Percentiles rank a stretch among this genome's conserved stretches.
Conservation (phyloP, 2,329 filamentous ascomycete genomes). For the Aspergillus novofumigatus region DNA sequence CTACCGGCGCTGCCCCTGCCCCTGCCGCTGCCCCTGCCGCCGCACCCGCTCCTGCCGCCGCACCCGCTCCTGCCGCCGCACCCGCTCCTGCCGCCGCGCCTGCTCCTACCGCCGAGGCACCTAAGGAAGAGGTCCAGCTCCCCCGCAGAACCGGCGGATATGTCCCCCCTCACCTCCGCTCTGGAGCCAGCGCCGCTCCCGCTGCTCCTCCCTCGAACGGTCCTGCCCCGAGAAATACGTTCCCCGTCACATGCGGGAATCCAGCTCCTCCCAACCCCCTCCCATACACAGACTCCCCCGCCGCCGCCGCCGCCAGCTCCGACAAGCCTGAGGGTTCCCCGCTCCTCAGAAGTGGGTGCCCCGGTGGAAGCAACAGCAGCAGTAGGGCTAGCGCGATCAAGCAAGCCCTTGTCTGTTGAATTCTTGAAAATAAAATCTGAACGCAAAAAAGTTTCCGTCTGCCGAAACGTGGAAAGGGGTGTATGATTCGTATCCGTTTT, state of each 20-base stretch:
- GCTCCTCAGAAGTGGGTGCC: slow-evolving; percentile 33
- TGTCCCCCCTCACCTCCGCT: slow-evolving; percentile 39
- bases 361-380: slow-evolving; percentile 36
- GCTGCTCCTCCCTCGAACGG: slow-evolving; percentile 27
- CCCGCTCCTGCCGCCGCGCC: too few relatives aligned
- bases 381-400: slow-evolving; percentile 27
- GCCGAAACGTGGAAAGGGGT: slow-evolving; percentile 5
- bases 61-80: slow-evolving; percentile 20
- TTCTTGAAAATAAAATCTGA: background rate
- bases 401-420: background rate
- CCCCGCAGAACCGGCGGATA: slow-evolving; percentile 33
- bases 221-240: slow-evolving; percentile 28
- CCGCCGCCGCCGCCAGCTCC: slow-evolving; percentile 17
- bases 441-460: slow-evolving; percentile 7
- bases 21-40: slow-evolving; percentile 7
- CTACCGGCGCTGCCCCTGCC: slow-evolving; percentile 16
- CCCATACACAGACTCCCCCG: slow-evolving; percentile 16
- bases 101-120: slow-evolving; percentile 15
- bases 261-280: slow-evolving; percentile 20
- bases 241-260: slow-evolving; percentile 30
- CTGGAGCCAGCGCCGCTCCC: slow-evolving; percentile 26
- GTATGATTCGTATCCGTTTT: slow-evolving; percentile 8
- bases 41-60: too few relatives aligned
- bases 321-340: slow-evolving; percentile 25
- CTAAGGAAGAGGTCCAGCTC: slow-evolving; percentile 26